These are phyloP conservation scores for Physaria fendleri DNA, from an alignment of 345 rosid species.

Conservation along the genomic window DNA sequence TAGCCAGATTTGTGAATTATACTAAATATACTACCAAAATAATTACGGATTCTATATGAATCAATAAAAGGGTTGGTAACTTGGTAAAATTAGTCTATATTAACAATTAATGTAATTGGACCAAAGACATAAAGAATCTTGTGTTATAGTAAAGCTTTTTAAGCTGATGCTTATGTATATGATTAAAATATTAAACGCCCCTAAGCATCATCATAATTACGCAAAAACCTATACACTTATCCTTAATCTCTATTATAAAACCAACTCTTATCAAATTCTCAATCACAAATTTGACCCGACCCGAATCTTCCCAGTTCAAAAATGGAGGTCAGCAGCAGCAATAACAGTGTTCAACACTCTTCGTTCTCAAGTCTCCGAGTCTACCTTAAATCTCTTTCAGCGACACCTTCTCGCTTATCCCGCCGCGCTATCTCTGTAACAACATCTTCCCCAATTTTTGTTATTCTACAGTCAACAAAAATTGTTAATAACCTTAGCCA, in stretches of 20 bases:
- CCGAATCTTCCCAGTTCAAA: constrained; percentile 4
- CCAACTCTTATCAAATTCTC: constrained; percentile 13
- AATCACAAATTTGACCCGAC: neutral
- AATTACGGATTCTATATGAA: neutral
- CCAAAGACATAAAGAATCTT: constrained; percentile 21
- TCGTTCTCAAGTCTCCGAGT: constrained; percentile 55
- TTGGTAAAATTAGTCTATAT: constrained; percentile 1
- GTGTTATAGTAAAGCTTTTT: constrained; percentile 4
- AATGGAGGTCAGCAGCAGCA: constrained; percentile 30
- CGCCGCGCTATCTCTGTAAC: constrained; percentile 67
- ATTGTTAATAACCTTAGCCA: neutral
- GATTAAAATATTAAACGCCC: constrained; percentile 16
- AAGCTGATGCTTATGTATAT: constrained; percentile 4
- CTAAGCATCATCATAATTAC: neutral
- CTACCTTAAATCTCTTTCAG: constrained; percentile 56
- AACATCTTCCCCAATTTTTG: constrained; percentile 29
- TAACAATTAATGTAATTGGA: neutral
- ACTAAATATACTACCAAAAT: constrained; percentile 12
- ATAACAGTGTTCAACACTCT: constrained; percentile 32
- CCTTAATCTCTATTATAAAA: constrained; percentile 22
- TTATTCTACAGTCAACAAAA: neutral
- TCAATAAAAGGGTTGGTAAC: constrained; percentile 10
- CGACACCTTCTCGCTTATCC: constrained; percentile 63
- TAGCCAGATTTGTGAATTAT: neutral
- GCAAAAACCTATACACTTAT: too few relatives aligned